Base-by-base conservation (phyloP, 306 rosid genomes). In the Vigna reflexopilosa region DNA sequence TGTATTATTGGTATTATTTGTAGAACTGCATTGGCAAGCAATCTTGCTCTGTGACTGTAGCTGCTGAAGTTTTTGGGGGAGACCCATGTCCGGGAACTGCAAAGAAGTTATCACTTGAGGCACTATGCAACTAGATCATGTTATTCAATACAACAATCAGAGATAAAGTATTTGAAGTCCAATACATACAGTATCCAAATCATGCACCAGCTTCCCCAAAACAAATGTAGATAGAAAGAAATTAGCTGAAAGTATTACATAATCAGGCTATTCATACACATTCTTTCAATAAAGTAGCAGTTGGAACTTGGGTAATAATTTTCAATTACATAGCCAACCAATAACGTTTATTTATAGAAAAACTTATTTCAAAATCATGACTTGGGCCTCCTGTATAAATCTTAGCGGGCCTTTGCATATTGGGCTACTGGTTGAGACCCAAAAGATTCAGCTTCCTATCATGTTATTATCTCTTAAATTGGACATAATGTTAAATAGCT, bases 1-100 rank as follows among this genome's bases (percentile, higher is more conserved):
- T 7, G 7, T 52, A 66, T 70, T 70, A 6, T 22, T 17, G 36
- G 66, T 73, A 3, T 64, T 20, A 45, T 48, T 67, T 51, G 64
- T 80, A 87, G 91, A 84, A 86, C 66, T 90, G 94, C 82, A 52
- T 90, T 54, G 94, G 89, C 44, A 78, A 84, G 79, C 86, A 88
- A 77, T 82, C 87, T 56, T 87, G 94, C 77, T 36, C 64, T 20
- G 89, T 90, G 47, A 74, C 87, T 2, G 89, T 86, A 12, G 88
- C 85, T 69, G 56, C 89, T 65, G 76, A 83, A 82, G 88, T 83
- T 20, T 86, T 87, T 72, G 91, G 91, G 38, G 93, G 90, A 79
- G 93, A 90, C 66, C 93, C 93, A 47, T 89, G 90, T 75, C 91
- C 86, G 1, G 88, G 85, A 49, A 75, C 30, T 75, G 67, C 56